phyloP scores from a whole-genome alignment of 495 filamentous ascomycete genomes.

The Terfezia boudieri region DNA sequence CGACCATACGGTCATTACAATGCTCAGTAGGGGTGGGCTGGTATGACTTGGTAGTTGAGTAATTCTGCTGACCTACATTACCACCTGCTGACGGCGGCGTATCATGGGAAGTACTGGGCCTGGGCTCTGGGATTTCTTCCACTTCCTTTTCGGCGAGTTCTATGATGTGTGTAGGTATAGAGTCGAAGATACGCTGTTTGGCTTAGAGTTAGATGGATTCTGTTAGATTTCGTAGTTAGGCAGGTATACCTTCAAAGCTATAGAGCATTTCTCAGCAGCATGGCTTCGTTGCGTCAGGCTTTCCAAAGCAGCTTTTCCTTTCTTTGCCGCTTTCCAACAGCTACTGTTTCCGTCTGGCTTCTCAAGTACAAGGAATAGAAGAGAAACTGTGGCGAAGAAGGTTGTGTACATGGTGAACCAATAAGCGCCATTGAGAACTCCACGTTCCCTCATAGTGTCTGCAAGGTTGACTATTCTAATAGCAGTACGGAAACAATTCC shows the following conservation, averaged over 20 bases:
- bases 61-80: too few relatives aligned
- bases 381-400: conserved; percentile 77
- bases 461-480: conserved; percentile 89
- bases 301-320: conserved; percentile 60
- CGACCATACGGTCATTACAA: too few relatives aligned
- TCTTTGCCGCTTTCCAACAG: conserved; percentile 58
- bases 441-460: conserved; percentile 64
- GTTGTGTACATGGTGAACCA: conserved; percentile 96
- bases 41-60: too few relatives aligned
- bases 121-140: conserved; percentile 25
- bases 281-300: conserved; percentile 60
- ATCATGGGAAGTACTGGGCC: too few relatives aligned
- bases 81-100: too few relatives aligned
- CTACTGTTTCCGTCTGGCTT: conserved; percentile 63
- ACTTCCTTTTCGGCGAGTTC: conserved; percentile 19
- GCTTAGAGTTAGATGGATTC: background rate
- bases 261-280: conserved; percentile 68
- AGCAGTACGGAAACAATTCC: conserved; percentile 55
- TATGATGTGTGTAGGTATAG: conserved; percentile 45
- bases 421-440: conserved; percentile 67
- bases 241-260: conserved; percentile 39
- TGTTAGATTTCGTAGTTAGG: background rate
- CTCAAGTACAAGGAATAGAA: conserved; percentile 77
- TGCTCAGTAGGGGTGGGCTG: too few relatives aligned
- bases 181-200: conserved; percentile 48